Evolutionary conservation across 2,329 filamentous ascomycete genomes (phyloP).

Genomic region (Metarhizium anisopliae): DNA sequence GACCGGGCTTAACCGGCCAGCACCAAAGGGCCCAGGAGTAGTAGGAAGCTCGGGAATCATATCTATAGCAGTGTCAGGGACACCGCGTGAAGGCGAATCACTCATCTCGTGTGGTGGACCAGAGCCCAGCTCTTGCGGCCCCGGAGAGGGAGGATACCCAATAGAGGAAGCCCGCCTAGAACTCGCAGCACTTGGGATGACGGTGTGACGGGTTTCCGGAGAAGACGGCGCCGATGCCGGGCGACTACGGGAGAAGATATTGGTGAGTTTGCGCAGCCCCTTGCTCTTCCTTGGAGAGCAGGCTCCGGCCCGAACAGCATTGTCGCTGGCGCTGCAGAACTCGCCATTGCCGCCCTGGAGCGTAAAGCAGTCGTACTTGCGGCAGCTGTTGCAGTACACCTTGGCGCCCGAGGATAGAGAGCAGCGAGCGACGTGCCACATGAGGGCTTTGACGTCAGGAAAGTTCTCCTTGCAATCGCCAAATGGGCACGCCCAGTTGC

Average conservation of each 20-base stretch:
- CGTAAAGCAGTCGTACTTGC: conserved; percentile 1
- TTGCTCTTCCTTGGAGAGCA: background rate
- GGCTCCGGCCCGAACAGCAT: background rate
- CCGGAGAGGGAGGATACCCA: background rate
- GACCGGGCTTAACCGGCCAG: too few relatives aligned
- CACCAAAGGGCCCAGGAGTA: too few relatives aligned
- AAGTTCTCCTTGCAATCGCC: conserved; percentile 3
- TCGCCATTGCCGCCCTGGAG: background rate
- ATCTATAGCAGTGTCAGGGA: too few relatives aligned
- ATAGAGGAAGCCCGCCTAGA: background rate
- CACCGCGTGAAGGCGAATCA: too few relatives aligned
- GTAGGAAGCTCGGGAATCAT: too few relatives aligned
- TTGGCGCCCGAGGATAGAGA: background rate
- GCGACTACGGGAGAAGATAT: background rate
- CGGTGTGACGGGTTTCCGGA: background rate
- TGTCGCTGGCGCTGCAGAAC: background rate
- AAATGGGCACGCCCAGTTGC: background rate
- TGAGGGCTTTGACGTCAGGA: background rate
- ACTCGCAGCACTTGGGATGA: background rate
- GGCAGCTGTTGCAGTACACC: conserved; percentile 8
- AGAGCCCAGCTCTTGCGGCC: background rate
- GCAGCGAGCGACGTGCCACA: background rate
- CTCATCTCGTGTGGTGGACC: too few relatives aligned
- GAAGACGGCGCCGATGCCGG: background rate
- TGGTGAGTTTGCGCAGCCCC: background rate